Evolutionary conservation across 2,329 filamentous ascomycete genomes (phyloP).

Genomic region (Neocatenulostroma microsporum): DNA sequence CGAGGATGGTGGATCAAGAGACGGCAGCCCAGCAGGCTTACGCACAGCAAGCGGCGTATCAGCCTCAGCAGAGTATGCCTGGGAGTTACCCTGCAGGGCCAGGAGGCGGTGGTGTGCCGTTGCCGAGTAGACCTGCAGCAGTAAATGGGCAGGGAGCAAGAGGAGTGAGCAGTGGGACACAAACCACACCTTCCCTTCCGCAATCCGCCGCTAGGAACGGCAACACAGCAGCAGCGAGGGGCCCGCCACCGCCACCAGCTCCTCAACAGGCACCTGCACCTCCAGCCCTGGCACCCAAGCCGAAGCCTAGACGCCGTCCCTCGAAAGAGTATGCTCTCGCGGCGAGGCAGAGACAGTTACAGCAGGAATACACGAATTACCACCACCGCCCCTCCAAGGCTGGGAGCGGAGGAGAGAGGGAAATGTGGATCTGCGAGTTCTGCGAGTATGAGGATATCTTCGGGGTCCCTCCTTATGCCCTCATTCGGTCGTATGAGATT

Average conservation of each 20-base stretch:
- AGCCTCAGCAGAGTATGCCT: not conserved
- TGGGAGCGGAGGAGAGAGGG: too few species aligned
- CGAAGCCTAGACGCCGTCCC: constrained; percentile 51
- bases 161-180: constrained; percentile 20
- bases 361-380: constrained; percentile 69
- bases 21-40: constrained; percentile 11
- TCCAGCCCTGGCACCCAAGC: constrained; percentile 44
- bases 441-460: constrained; percentile 98
- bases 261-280: constrained; percentile 15
- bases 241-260: constrained; percentile 17
- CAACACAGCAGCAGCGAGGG: constrained; percentile 6
- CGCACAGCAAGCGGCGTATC: constrained; percentile 4
- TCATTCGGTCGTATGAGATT: constrained; percentile 88
- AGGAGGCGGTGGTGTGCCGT: too few species aligned
- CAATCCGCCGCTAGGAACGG: too few species aligned
- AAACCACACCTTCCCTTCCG: constrained; percentile 21
- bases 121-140: too few species aligned
- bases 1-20: constrained; percentile 52
- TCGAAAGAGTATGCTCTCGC: constrained; percentile 66
- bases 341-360: constrained; percentile 66
- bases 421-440: constrained; percentile 96
- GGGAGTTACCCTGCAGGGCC: not conserved
- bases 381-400: constrained; percentile 62
- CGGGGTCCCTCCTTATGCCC: constrained; percentile 70
- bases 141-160: too few species aligned